These are phyloP conservation scores for Brassica incana DNA, from an alignment of 345 rosid genomes.

Conservation along the genomic window DNA sequence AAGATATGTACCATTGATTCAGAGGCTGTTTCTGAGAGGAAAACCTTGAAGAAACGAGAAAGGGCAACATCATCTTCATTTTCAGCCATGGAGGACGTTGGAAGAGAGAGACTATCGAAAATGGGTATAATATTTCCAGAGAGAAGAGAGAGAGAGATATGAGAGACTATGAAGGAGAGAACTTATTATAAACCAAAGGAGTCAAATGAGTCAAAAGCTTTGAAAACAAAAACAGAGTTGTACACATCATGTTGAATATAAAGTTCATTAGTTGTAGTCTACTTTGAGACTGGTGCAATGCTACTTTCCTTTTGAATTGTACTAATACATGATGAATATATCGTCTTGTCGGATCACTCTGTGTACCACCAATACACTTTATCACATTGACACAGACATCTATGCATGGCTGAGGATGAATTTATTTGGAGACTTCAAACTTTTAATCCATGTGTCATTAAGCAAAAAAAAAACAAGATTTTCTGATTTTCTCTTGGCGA, in stretches of 20 bases:
- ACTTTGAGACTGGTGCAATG: neutral
- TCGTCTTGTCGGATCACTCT: neutral
- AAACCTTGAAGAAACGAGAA: slow-evolving; percentile 37
- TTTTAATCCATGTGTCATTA: neutral
- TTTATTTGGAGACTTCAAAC: neutral
- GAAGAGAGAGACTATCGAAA: neutral
- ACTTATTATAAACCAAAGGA: neutral
- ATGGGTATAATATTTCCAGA: neutral
- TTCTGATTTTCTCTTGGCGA: neutral
- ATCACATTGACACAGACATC: slow-evolving; percentile 7
- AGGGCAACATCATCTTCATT: neutral
- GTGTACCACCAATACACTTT: neutral
- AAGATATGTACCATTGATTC: slow-evolving; percentile 18
- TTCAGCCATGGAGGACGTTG: slow-evolving; percentile 9
- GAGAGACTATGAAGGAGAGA: neutral
- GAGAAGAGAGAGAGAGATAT: neutral
- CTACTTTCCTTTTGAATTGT: neutral
- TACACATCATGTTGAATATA: neutral
- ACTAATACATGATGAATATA: neutral
- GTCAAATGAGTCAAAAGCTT: slow-evolving; percentile 7
- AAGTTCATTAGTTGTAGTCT: neutral
- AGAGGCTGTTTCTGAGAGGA: slow-evolving; percentile 19
- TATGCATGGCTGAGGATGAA: neutral
- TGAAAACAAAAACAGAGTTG: neutral
- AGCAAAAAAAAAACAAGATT: neutral